A percentile compares a stretch with the other conserved stretches of the same genome.
Conservation (phyloP, 805 yeast genomes). For the Yamadazyma philogaea region DNA sequence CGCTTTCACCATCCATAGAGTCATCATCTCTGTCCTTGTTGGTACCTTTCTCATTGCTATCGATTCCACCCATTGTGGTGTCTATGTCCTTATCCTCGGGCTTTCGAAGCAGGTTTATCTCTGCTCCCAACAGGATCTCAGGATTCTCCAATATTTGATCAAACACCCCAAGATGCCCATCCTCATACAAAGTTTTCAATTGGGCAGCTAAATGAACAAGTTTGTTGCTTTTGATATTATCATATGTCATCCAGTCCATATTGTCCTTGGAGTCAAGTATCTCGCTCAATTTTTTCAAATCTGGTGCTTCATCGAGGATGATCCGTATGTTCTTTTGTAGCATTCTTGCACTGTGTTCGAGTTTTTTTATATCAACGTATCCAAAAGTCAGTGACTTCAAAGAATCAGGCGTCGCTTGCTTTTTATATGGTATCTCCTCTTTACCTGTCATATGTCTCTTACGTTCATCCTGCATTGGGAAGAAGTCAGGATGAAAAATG, state of each 20-base stretch:
- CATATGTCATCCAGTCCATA: slow-evolving; percentile 43
- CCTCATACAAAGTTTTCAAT: slow-evolving; percentile 51
- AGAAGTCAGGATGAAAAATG: background rate
- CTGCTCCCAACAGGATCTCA: background rate
- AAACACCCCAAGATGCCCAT: slow-evolving; percentile 50
- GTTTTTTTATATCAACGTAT: slow-evolving; percentile 35
- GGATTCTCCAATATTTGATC: slow-evolving; percentile 27
- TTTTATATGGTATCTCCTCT: background rate
- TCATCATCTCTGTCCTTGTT: background rate
- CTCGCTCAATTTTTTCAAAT: slow-evolving; percentile 37
- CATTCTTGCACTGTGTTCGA: slow-evolving; percentile 38
- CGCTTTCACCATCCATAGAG: background rate
- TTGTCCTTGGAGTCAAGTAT: slow-evolving; percentile 28
- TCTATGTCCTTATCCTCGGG: too few species aligned
- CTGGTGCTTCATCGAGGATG: slow-evolving; percentile 58
- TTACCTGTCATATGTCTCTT: slow-evolving; percentile 12
- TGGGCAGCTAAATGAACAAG: slow-evolving; percentile 59
- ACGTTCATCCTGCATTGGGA: slow-evolving; percentile 4
- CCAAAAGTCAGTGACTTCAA: slow-evolving; percentile 19
- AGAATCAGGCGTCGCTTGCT: background rate
- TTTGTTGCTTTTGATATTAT: slow-evolving; percentile 50
- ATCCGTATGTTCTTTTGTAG: slow-evolving; percentile 51
- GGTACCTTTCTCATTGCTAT: background rate
- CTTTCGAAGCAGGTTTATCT: too few species aligned
- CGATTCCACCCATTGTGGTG: too few species aligned